Conservation (phyloP, 2,329 filamentous ascomycete genomes). For the Trichoderma atroviride region DNA sequence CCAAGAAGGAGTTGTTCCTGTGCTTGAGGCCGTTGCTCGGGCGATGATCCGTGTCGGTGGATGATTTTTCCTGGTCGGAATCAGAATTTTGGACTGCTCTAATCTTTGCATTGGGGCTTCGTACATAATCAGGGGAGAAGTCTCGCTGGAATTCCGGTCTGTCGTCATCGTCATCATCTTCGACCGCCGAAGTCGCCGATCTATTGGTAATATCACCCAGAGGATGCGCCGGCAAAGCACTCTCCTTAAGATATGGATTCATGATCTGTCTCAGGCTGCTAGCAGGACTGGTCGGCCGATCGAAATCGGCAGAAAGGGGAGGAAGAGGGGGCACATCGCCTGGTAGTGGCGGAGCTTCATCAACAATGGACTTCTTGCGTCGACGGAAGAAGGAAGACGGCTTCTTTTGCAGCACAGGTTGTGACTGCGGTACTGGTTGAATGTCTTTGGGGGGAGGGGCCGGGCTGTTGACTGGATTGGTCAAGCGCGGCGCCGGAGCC, state of each 20-base stretch:
- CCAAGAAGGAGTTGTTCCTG: conserved; percentile 53
- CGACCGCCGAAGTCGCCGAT: conserved; percentile 22
- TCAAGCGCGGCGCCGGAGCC: conserved; percentile 39
- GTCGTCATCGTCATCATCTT: conserved; percentile 35
- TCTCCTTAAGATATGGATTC: conserved; percentile 72
- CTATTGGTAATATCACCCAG: conserved; percentile 35
- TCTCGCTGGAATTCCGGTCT: conserved; percentile 52
- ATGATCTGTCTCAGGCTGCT: conserved; percentile 85
- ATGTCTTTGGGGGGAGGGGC: conserved; percentile 55
- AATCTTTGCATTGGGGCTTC: conserved; percentile 71
- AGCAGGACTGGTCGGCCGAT: conserved; percentile 61
- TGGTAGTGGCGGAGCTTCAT: conserved; percentile 65
- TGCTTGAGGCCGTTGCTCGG: conserved; percentile 33
- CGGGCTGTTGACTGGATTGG: conserved; percentile 45
- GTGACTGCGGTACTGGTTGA: conserved; percentile 51
- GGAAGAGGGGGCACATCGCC: conserved; percentile 48
- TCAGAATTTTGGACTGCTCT: conserved; percentile 58
- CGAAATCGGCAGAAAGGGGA: conserved; percentile 39
- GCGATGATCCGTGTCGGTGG: conserved; percentile 36
- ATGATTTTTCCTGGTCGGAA: conserved; percentile 37
- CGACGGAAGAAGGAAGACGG: conserved; percentile 92
- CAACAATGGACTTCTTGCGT: conserved; percentile 84
- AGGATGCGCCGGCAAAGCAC: conserved; percentile 28
- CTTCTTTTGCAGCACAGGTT: conserved; percentile 76
- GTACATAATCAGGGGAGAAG: conserved; percentile 77